These are phyloP conservation scores for Dryas octopetala DNA, from an alignment of 306 rosid genomes.

Conservation along the genomic window DNA sequence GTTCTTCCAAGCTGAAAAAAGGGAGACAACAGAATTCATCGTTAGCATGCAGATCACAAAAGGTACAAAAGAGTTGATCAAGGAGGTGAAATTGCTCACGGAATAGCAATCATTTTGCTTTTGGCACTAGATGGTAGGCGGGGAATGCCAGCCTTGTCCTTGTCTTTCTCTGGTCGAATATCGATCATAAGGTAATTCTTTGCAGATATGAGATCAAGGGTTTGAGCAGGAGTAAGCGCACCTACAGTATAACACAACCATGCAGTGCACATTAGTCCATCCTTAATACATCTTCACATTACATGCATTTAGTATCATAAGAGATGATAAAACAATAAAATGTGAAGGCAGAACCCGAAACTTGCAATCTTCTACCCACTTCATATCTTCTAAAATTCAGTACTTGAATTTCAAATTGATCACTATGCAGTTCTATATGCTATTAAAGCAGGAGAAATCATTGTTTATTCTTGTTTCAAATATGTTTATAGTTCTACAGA, in stretches of 20 bases:
- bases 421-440: background rate
- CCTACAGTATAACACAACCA: conserved; percentile 45
- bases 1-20: conserved; percentile 75
- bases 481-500: background rate
- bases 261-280: conserved; percentile 15
- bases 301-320: background rate
- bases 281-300: background rate
- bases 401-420: background rate
- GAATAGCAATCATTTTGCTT: conserved; percentile 68
- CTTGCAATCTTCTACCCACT: background rate
- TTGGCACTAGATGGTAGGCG: conserved; percentile 86
- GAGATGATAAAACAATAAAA: background rate
- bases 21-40: conserved; percentile 5
- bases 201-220: conserved; percentile 71
- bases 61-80: background rate
- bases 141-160: conserved; percentile 85
- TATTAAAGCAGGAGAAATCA: background rate
- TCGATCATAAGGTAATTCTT: conserved; percentile 65
- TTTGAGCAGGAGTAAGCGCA: conserved; percentile 81
- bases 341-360: background rate
- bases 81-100: conserved; percentile 56
- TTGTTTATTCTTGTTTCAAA: background rate
- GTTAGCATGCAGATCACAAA: background rate
- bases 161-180: conserved; percentile 85
- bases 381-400: background rate